phyloP scores from a whole-genome alignment of 305 asterid genomes.

The Fraxinus ornus region DNA sequence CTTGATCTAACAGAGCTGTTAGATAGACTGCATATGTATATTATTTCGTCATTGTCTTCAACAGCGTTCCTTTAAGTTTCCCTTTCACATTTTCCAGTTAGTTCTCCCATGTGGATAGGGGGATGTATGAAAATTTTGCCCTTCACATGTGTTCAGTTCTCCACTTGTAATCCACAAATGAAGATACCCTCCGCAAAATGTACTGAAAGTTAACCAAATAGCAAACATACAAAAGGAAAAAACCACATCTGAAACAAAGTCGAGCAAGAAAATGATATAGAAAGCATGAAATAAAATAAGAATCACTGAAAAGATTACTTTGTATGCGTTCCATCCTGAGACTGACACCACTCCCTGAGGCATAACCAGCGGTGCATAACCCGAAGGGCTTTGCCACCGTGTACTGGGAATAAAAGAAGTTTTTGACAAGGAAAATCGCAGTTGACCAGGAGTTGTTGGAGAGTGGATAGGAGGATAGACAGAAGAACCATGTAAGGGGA shows the following conservation, averaged over 20 bases:
- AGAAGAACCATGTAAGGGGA: conserved; percentile 69
- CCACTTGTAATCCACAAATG: background rate
- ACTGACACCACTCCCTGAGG: conserved; percentile 88
- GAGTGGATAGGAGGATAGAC: conserved; percentile 82
- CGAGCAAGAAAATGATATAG: conserved; percentile 5
- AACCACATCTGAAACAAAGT: background rate
- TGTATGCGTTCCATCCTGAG: conserved; percentile 83
- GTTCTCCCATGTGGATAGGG: background rate
- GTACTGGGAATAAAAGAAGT: conserved; percentile 83
- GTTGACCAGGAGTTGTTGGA: conserved; percentile 71
- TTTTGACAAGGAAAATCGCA: conserved; percentile 64
- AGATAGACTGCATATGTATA: background rate
- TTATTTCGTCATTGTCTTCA: background rate
- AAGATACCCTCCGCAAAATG: background rate
- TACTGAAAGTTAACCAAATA: background rate
- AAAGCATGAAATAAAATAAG: conserved; percentile 12
- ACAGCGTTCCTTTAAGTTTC: background rate
- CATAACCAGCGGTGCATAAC: conserved; percentile 75
- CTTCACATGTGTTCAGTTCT: background rate
- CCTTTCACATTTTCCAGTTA: background rate
- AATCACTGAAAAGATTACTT: conserved; percentile 51
- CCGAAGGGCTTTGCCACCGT: conserved; percentile 93
- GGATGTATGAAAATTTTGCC: background rate
- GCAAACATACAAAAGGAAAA: background rate
- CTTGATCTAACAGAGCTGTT: background rate